Conservation (phyloP, 495 filamentous ascomycete genomes). For the Delitschia confertaspora region DNA sequence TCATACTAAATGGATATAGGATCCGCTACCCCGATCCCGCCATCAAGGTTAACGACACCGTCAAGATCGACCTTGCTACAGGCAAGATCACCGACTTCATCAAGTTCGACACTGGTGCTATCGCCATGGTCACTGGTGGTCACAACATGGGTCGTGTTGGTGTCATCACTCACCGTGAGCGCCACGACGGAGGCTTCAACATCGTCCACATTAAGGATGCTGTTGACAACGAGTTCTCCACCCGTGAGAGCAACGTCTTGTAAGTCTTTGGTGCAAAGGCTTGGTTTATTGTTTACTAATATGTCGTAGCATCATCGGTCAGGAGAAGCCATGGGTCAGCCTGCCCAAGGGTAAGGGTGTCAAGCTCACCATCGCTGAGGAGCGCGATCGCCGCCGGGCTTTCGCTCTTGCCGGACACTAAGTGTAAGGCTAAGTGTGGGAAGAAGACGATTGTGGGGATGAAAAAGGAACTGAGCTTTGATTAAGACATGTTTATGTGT, state of each 20-base stretch:
- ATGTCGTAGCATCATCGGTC: constrained; percentile 77
- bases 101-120: constrained; percentile 93
- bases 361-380: constrained; percentile 52
- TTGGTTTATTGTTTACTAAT: constrained; percentile 35
- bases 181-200: constrained; percentile 99
- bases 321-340: constrained; percentile 97
- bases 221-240: constrained; percentile 98
- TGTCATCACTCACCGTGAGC: constrained; percentile 99
- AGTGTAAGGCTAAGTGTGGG: constrained; percentile 10
- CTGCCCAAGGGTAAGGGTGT: constrained; percentile 99
- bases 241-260: constrained; percentile 87
- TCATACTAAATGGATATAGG: constrained; percentile 47
- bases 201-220: constrained; percentile 99
- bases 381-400: constrained; percentile 51
- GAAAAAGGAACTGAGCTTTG: too few species aligned
- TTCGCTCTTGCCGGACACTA: constrained; percentile 59
- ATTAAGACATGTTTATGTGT: constrained; percentile 6
- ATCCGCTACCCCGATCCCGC: constrained; percentile 97
- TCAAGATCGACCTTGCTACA: constrained; percentile 94
- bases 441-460: too few species aligned
- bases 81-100: constrained; percentile 96
- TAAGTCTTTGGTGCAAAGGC: constrained; percentile 2
- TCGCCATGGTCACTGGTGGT: constrained; percentile 64
- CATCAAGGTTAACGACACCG: constrained; percentile 99
- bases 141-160: constrained; percentile 73